Evolutionary conservation across 2,329 filamentous ascomycete species (phyloP).

Genomic region (Dactylellina leptospora): DNA sequence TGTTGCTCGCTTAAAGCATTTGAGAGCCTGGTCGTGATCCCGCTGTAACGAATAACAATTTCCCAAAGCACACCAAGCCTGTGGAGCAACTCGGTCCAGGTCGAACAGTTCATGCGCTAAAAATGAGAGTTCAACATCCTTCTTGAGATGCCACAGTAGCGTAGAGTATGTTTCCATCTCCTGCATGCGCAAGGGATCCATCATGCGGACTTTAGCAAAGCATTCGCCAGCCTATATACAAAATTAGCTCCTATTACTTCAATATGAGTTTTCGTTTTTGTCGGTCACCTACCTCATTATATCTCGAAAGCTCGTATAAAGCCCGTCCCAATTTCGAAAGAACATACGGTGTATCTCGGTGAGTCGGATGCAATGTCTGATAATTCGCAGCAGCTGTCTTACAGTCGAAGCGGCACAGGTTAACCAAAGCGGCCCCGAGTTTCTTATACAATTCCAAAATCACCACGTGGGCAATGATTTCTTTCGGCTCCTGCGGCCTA

Average conservation of each 20-base stretch:
- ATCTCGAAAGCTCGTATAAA: constrained; percentile 88
- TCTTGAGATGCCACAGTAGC: constrained; percentile 96
- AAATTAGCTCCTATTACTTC: too few relatives aligned
- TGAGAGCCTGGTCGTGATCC: constrained; percentile 92
- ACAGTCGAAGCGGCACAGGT: constrained; percentile 80
- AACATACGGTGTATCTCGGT: constrained; percentile 93
- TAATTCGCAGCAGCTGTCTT: constrained; percentile 79
- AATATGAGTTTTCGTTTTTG: too few relatives aligned
- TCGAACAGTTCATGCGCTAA: constrained; percentile 90
- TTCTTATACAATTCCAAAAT: constrained; percentile 83
- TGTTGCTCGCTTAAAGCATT: constrained; percentile 92
- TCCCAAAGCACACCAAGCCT: constrained; percentile 94
- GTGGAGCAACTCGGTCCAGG: constrained; percentile 83
- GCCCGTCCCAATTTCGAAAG: constrained; percentile 88
- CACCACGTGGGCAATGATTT: constrained; percentile 78
- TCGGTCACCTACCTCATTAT: constrained; percentile 70
- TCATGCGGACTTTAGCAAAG: constrained; percentile 79
- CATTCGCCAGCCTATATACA: constrained; percentile 75
- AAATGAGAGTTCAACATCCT: constrained; percentile 89
- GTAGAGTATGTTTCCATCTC: constrained; percentile 99
- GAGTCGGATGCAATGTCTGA: constrained; percentile 73
- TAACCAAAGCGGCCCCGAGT: constrained; percentile 80
- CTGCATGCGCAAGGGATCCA: constrained; percentile 82
- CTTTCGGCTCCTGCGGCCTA: constrained; percentile 69
- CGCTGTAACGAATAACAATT: constrained; percentile 93